These are phyloP conservation scores for Globisporangium lucens DNA, from an alignment of 352 stramenopile genomes.

Conservation along the genomic window DNA sequence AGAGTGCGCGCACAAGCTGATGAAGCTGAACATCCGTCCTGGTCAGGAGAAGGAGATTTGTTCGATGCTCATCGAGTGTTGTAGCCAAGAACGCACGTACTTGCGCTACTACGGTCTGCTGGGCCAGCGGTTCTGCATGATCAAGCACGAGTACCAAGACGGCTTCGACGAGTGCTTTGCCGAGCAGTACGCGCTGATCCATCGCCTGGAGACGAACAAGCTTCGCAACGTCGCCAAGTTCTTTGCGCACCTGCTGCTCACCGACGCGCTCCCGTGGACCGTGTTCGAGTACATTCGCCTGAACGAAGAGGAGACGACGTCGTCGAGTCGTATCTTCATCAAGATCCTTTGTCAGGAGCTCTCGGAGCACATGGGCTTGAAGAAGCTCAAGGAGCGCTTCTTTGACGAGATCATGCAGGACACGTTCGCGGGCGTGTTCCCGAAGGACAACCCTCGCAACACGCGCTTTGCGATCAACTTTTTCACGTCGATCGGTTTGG, in stretches of 20 bases:
- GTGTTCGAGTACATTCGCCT: constrained; percentile 96
- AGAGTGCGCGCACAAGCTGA: constrained; percentile 98
- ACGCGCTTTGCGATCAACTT: constrained; percentile 99
- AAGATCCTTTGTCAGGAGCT: constrained; percentile 99
- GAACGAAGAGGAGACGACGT: constrained; percentile 99
- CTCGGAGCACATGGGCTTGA: constrained; percentile 95
- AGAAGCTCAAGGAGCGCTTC: constrained; percentile 95
- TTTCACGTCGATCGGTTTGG: constrained; percentile 98
- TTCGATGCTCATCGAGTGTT: constrained; percentile 99
- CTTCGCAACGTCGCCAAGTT: constrained; percentile 98
- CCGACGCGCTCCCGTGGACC: constrained; percentile 97
- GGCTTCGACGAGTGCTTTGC: constrained; percentile 94
- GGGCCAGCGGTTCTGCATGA: constrained; percentile 95
- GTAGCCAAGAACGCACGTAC: constrained; percentile 97
- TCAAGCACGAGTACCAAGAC: constrained; percentile 95
- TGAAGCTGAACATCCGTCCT: constrained; percentile 96
- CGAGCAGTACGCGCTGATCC: constrained; percentile 95
- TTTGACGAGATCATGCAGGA: constrained; percentile 88
- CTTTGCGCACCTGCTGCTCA: constrained; percentile 97
- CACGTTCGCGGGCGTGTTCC: constrained; percentile 96
- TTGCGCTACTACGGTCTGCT: constrained; percentile 97
- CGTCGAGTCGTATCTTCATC: constrained; percentile 98
- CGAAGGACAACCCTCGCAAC: constrained; percentile 95
- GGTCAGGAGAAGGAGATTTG: constrained; percentile 97
- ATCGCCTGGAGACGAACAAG: constrained; percentile 99